These are phyloP conservation scores for Citrus hindsii DNA, from an alignment of 345 rosid species.

Conservation along the genomic window DNA sequence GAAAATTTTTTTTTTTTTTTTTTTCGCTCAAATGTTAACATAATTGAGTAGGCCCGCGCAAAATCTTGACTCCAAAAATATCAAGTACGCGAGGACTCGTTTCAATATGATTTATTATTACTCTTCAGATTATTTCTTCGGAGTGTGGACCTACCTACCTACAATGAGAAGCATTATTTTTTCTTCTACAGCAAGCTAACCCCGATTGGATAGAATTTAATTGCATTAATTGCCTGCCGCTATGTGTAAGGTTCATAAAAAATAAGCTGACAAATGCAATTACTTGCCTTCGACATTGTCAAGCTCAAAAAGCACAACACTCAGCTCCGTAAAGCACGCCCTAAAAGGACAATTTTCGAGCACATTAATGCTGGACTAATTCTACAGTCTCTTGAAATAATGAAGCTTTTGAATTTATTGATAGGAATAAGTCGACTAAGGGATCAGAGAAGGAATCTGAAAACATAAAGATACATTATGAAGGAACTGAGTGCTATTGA, in stretches of 20 bases:
- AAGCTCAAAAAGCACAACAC: neutral
- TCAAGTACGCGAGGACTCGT: no score
- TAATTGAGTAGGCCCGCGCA: no score
- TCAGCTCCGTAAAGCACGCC: neutral
- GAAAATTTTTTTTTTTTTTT: no score
- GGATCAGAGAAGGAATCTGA: slow-evolving; percentile 19
- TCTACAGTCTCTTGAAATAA: neutral
- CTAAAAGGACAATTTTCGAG: neutral
- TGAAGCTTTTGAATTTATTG: slow-evolving; percentile 11
- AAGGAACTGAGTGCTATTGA: slow-evolving; percentile 7
- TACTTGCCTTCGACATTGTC: neutral
- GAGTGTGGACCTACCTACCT: neutral
- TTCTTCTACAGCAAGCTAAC: neutral
- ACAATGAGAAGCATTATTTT: neutral
- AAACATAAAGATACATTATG: slow-evolving; percentile 6
- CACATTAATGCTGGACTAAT: neutral
- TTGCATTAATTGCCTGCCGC: neutral
- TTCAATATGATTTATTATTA: neutral
- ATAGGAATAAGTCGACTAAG: slow-evolving; percentile 6
- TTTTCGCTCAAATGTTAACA: no score
- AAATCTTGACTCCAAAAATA: no score
- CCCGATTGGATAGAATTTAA: neutral
- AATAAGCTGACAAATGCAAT: neutral
- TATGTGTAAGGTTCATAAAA: neutral
- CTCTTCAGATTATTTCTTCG: neutral